phyloP scores from a whole-genome alignment of 495 filamentous ascomycete genomes.

The Aspergillus panamensis region DNA sequence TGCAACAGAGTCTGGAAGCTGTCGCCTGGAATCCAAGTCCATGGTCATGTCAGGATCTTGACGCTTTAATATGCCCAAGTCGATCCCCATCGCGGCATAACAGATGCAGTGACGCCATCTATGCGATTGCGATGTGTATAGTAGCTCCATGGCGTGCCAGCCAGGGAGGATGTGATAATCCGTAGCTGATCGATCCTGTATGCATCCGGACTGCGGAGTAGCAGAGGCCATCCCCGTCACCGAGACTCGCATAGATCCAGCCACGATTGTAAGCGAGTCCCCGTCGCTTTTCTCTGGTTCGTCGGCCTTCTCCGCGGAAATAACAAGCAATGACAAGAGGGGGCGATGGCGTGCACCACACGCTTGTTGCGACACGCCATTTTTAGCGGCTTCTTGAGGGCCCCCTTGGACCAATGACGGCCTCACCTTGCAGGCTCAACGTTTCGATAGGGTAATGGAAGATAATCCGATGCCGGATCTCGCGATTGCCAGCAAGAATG shows the following conservation, averaged over 20 bases:
- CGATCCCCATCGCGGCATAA: background rate
- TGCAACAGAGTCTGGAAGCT: background rate
- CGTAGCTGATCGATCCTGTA: background rate
- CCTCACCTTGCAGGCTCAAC: background rate
- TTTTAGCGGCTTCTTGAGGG: background rate
- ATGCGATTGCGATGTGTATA: background rate
- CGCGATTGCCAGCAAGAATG: no score
- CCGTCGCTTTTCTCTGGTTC: background rate
- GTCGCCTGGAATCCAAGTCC: background rate
- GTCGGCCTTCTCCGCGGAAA: background rate
- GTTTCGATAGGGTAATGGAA: background rate
- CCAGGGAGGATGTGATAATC: background rate
- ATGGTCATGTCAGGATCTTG: background rate
- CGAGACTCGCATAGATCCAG: background rate
- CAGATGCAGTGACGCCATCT: background rate
- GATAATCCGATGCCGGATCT: no score
- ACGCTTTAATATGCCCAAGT: background rate
- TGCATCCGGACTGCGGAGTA: background rate
- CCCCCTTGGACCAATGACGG: background rate
- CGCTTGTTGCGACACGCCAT: background rate
- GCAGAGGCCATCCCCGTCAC: background rate
- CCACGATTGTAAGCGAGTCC: background rate
- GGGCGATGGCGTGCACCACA: background rate
- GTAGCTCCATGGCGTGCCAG: background rate
- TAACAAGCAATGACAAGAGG: background rate